Conservation (phyloP, 805 yeast genomes). For the Saccharomyces kudriavzevii region DNA sequence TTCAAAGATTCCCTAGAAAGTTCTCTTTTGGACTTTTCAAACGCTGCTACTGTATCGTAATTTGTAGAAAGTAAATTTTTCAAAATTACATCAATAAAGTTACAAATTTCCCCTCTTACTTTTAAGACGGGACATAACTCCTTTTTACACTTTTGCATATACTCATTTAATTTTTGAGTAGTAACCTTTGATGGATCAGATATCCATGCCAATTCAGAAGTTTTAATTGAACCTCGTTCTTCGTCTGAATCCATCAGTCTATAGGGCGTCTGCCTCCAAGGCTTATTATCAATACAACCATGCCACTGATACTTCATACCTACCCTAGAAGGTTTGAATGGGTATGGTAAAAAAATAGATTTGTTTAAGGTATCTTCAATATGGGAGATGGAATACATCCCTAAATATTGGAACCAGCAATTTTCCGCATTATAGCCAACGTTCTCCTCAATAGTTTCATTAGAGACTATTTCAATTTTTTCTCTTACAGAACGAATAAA, state of each 20-base stretch:
- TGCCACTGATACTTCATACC: constrained; percentile 28
- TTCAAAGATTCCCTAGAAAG: constrained; percentile 51
- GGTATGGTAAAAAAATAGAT: constrained; percentile 19
- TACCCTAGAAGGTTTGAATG: constrained; percentile 20
- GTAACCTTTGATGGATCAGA: constrained; percentile 24
- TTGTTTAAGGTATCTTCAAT: constrained; percentile 16
- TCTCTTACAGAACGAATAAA: constrained; percentile 5
- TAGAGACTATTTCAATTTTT: constrained; percentile 12
- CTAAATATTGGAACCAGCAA: constrained; percentile 28
- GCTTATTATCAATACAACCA: constrained; percentile 10
- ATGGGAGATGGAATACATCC: constrained; percentile 16
- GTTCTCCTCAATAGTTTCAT: constrained; percentile 8
- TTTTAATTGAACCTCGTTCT: constrained; percentile 73
- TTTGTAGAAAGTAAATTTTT: constrained; percentile 42
- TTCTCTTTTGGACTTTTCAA: constrained; percentile 33
- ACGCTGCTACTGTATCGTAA: constrained; percentile 47
- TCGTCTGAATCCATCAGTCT: constrained; percentile 3
- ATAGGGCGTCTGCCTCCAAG: constrained; percentile 11
- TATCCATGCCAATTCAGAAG: constrained; percentile 62
- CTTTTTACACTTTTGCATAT: constrained; percentile 42
- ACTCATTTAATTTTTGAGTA: constrained; percentile 40
- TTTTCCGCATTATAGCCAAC: constrained; percentile 10
- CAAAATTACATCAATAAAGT: constrained; percentile 70
- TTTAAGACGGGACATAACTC: constrained; percentile 49
- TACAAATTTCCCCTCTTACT: constrained; percentile 60